Evolutionary conservation across 2,329 filamentous ascomycete species (phyloP).

Genomic region (Aphanoascus verrucosus): DNA sequence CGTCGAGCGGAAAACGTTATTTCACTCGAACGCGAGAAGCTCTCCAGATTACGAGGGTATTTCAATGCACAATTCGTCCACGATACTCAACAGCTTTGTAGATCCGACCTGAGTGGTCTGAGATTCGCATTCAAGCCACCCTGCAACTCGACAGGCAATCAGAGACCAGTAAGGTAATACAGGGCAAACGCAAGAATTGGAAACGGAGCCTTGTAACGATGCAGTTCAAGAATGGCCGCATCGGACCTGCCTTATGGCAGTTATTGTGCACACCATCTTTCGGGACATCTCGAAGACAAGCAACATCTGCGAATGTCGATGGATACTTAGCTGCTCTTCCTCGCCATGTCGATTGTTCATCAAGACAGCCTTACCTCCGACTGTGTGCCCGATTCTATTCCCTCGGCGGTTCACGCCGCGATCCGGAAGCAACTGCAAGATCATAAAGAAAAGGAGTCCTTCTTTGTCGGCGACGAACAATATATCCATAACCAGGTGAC

Average conservation of each 20-base stretch:
- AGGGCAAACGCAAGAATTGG: neutral
- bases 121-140: constrained; percentile 3
- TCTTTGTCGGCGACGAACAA: constrained; percentile 6
- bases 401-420: neutral
- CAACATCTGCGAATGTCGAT: neutral
- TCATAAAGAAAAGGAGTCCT: neutral
- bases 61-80: neutral
- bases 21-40: neutral
- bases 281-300: neutral
- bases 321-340: neutral
- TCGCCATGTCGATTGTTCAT: neutral
- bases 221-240: neutral
- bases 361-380: neutral
- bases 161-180: neutral
- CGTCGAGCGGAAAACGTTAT: neutral
- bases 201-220: neutral
- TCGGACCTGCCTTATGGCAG: neutral
- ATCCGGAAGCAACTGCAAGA: constrained; percentile 2
- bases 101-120: neutral
- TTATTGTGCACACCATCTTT: neutral
- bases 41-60: neutral
- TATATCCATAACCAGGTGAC: constrained; percentile 7
- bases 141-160: neutral
- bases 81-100: neutral
- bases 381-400: neutral